Percentiles rank a stretch among this genome's conserved stretches.
phyloP scores from a whole-genome alignment of 192 early-diverging fungal species.

The Coemansia sp. region DNA sequence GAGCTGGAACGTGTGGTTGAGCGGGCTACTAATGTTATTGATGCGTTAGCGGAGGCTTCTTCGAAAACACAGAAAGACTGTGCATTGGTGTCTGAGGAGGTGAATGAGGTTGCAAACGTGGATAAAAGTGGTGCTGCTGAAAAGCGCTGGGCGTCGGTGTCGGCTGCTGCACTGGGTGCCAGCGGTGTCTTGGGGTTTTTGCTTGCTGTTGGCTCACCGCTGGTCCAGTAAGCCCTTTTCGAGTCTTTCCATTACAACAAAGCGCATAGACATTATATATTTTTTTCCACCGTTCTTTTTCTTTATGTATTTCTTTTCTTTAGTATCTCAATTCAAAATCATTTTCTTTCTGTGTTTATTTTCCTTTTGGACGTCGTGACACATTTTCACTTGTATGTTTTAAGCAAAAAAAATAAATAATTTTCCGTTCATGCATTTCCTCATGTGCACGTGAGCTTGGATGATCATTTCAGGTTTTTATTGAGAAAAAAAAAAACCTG shows the following conservation, averaged over 20 bases:
- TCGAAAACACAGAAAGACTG: neutral
- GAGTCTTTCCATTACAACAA: no score
- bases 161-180: neutral
- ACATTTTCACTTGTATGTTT: neutral
- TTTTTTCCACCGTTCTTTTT: neutral
- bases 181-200: neutral
- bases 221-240: neutral
- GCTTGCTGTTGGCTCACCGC: neutral
- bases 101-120: neutral
- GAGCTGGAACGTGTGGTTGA: neutral
- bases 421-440: neutral
- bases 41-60: neutral
- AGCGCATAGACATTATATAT: neutral
- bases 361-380: neutral
- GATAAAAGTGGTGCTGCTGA: neutral
- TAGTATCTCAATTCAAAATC: neutral
- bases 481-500: no score
- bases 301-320: neutral
- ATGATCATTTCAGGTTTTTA: no score
- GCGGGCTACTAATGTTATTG: neutral
- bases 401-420: no score
- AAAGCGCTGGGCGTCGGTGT: neutral
- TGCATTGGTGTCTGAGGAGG: no score
- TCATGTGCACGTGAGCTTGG: no score
- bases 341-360: constrained; percentile 3